Evolutionary conservation across 169 alveolate genomes (phyloP).

Genomic region (Plasmodium coatneyi): DNA sequence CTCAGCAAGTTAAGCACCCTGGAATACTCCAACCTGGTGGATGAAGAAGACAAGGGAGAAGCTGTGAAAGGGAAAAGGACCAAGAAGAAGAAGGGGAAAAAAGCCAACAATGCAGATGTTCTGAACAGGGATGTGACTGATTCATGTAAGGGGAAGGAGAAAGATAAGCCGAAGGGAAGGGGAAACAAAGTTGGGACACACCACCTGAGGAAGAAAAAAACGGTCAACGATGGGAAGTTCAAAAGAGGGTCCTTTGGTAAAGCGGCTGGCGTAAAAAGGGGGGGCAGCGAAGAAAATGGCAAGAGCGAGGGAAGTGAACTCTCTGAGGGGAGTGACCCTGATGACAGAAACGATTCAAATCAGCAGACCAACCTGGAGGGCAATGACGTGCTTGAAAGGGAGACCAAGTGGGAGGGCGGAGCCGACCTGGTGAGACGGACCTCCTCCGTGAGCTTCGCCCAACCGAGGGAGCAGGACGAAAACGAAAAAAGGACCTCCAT

Average conservation of each 20-base stretch:
- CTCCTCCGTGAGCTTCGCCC: neutral
- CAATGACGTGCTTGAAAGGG: neutral
- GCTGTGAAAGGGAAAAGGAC: slow-evolving; percentile 4
- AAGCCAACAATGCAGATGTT: neutral
- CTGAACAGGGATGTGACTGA: neutral
- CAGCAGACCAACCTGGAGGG: neutral
- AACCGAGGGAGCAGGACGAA: slow-evolving; percentile 37
- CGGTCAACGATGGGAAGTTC: neutral
- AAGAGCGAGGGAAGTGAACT: neutral
- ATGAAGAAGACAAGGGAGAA: neutral
- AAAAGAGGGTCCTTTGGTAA: slow-evolving; percentile 21
- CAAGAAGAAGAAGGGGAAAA: slow-evolving; percentile 14
- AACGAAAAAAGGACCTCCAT: slow-evolving; percentile 71
- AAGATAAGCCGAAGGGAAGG: neutral
- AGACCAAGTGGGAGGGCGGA: neutral
- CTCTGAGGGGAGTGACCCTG: neutral
- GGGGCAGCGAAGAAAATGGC: neutral
- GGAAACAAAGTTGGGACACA: neutral
- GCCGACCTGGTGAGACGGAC: neutral
- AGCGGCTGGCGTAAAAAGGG: neutral
- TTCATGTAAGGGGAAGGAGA: neutral
- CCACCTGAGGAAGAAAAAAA: slow-evolving; percentile 1
- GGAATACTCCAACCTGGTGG: slow-evolving; percentile 8
- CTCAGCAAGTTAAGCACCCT: slow-evolving; percentile 27
- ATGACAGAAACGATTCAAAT: neutral